These are phyloP conservation scores for Macrolepiota albuminosa DNA, from an alignment of 768 basidiomycete genomes.

Conservation along the genomic window DNA sequence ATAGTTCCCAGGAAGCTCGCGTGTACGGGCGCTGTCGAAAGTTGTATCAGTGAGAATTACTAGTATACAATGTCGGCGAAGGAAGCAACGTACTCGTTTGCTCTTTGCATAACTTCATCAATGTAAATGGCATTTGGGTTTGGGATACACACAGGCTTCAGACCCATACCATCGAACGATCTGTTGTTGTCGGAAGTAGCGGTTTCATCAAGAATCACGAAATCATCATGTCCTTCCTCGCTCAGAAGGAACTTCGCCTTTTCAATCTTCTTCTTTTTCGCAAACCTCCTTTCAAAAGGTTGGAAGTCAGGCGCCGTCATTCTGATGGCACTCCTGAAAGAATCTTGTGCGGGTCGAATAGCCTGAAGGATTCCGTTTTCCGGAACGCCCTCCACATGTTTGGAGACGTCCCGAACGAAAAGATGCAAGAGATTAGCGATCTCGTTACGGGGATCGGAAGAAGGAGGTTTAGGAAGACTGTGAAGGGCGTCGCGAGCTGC, in stretches of 20 bases:
- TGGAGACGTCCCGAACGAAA: conserved; percentile 42
- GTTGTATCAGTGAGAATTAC: neutral
- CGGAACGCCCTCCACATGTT: conserved; percentile 49
- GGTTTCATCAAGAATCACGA: neutral
- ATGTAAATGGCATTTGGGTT: conserved; percentile 35
- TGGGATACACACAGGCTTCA: neutral
- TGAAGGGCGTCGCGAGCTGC: conserved; percentile 24
- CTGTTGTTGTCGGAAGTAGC: conserved; percentile 1
- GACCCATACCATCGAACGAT: neutral
- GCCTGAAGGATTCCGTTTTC: conserved; percentile 50
- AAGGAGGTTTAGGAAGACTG: conserved; percentile 45
- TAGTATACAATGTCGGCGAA: neutral
- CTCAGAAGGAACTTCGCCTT: conserved; percentile 29
- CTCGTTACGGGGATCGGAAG: conserved; percentile 52
- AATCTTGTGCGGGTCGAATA: conserved; percentile 44
- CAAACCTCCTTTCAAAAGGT: conserved; percentile 34
- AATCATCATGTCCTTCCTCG: conserved; percentile 30
- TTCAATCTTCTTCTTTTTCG: conserved; percentile 11
- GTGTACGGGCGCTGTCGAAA: conserved; percentile 52
- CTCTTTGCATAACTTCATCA: conserved; percentile 45
- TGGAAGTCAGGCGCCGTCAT: conserved; percentile 54
- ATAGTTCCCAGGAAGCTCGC: conserved; percentile 65
- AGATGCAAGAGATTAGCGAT: conserved; percentile 41
- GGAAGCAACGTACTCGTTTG: conserved; percentile 36
- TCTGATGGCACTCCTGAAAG: conserved; percentile 45